phyloP scores from a whole-genome alignment of 2,329 filamentous ascomycete species.

The Biscogniauxia sp. region DNA sequence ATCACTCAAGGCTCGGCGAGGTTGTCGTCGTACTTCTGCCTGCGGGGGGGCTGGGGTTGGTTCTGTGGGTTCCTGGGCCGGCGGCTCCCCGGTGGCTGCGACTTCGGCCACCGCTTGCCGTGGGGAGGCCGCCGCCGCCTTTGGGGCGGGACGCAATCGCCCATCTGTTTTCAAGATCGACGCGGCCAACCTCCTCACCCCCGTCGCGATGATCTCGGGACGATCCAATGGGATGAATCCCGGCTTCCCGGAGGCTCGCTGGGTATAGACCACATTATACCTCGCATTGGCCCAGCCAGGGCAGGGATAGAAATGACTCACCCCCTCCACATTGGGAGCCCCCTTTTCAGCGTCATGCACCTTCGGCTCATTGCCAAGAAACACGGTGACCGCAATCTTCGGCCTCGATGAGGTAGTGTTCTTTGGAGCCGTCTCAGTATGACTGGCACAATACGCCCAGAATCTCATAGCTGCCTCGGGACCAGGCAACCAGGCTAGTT shows the following conservation, averaged over 20 bases:
- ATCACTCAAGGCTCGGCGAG: slow-evolving; percentile 28
- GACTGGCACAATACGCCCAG: slow-evolving; percentile 46
- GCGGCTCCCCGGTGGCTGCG: slow-evolving; percentile 1
- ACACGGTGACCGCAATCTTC: slow-evolving; percentile 47
- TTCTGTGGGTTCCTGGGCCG: slow-evolving; percentile 1
- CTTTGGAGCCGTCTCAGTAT: slow-evolving; percentile 30
- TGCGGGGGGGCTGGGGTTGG: slow-evolving; percentile 15
- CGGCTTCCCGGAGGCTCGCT: slow-evolving; percentile 38
- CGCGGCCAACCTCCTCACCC: slow-evolving; percentile 40
- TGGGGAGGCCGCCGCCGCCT: slow-evolving; percentile 30
- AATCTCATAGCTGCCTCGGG: slow-evolving; percentile 60
- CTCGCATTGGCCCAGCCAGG: slow-evolving; percentile 47
- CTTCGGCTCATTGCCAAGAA: slow-evolving; percentile 35
- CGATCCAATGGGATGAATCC: slow-evolving; percentile 49
- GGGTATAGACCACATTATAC: slow-evolving; percentile 43
- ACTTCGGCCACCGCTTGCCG: slow-evolving; percentile 32
- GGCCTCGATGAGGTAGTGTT: slow-evolving; percentile 32
- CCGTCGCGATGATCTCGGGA: slow-evolving; percentile 44
- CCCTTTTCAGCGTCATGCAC: slow-evolving; percentile 8
- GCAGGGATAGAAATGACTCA: slow-evolving; percentile 38
- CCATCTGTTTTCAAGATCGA: slow-evolving; percentile 38
- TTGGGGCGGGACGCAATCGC: slow-evolving; percentile 33
- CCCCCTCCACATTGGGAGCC: slow-evolving; percentile 14
- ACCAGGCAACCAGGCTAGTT: slow-evolving; percentile 65
- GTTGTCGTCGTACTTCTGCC: slow-evolving; percentile 19